These are phyloP conservation scores for Termitomyces sp. DNA, from an alignment of 768 basidiomycete species.

Conservation along the genomic window DNA sequence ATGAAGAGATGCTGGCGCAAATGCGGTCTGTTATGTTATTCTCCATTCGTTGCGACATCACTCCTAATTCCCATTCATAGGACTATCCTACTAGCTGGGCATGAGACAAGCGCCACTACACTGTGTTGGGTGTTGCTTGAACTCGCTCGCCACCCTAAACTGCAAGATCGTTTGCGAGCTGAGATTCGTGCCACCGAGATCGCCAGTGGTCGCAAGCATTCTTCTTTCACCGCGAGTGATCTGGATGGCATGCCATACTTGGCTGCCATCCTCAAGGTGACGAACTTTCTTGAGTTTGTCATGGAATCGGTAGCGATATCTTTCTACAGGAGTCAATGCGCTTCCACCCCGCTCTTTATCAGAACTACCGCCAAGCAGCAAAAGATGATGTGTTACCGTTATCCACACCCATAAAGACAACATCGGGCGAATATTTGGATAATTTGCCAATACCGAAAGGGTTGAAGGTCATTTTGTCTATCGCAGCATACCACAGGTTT, in stretches of 20 bases:
- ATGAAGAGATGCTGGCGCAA: conserved; percentile 38
- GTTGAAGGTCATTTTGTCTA: conserved; percentile 47
- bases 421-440: conserved; percentile 37
- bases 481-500: conserved; percentile 54
- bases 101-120: conserved; percentile 61
- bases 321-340: conserved; percentile 44
- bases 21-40: conserved; percentile 24
- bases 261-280: conserved; percentile 45
- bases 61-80: conserved; percentile 18
- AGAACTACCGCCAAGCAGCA: conserved; percentile 47
- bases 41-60: not conserved
- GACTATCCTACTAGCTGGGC: conserved; percentile 44
- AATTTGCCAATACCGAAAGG: conserved; percentile 49
- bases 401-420: conserved; percentile 45
- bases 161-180: conserved; percentile 58
- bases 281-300: not conserved
- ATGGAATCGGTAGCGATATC: not conserved
- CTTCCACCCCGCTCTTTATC: conserved; percentile 49
- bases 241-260: conserved; percentile 49
- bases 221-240: conserved; percentile 43
- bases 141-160: conserved; percentile 52
- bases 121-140: conserved; percentile 62
- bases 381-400: conserved; percentile 60
- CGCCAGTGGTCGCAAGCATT: conserved; percentile 32
- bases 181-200: conserved; percentile 47